phyloP scores from a whole-genome alignment of 306 rosid species.

The Albizia julibrissin region DNA sequence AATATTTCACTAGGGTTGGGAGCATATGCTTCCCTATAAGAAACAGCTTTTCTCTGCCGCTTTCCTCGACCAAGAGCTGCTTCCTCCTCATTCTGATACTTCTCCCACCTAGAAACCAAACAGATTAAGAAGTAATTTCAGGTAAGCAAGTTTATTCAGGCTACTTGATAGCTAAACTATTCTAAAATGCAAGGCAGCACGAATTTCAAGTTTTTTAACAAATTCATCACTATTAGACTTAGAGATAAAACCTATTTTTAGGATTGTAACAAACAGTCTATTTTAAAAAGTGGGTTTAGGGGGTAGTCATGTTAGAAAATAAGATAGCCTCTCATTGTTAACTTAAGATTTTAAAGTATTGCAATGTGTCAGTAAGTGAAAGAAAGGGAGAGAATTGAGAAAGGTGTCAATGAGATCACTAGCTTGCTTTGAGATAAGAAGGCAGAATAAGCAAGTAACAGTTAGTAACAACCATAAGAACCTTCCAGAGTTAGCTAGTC shows the following conservation, averaged over 20 bases:
- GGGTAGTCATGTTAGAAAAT: background rate
- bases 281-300: slow-evolving; percentile 9
- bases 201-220: slow-evolving; percentile 6
- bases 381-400: background rate
- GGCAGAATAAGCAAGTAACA: background rate
- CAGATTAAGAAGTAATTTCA: slow-evolving; percentile 24
- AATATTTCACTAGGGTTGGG: slow-evolving; percentile 76
- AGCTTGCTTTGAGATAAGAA: background rate
- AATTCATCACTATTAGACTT: slow-evolving; percentile 21
- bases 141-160: slow-evolving; percentile 22
- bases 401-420: background rate
- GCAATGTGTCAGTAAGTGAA: background rate
- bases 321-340: background rate
- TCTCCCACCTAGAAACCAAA: slow-evolving; percentile 83
- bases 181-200: slow-evolving; percentile 23
- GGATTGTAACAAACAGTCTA: slow-evolving; percentile 4
- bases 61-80: slow-evolving; percentile 98
- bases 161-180: slow-evolving; percentile 28
- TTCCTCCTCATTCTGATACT: slow-evolving; percentile 96
- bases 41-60: slow-evolving; percentile 94
- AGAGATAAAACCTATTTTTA: slow-evolving; percentile 14
- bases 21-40: slow-evolving; percentile 93
- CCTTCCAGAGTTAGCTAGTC: background rate
- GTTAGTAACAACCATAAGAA: background rate
- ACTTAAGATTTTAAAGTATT: background rate